phyloP scores from a whole-genome alignment of 139 green algal species.

The Ostreobium quekettii region DNA sequence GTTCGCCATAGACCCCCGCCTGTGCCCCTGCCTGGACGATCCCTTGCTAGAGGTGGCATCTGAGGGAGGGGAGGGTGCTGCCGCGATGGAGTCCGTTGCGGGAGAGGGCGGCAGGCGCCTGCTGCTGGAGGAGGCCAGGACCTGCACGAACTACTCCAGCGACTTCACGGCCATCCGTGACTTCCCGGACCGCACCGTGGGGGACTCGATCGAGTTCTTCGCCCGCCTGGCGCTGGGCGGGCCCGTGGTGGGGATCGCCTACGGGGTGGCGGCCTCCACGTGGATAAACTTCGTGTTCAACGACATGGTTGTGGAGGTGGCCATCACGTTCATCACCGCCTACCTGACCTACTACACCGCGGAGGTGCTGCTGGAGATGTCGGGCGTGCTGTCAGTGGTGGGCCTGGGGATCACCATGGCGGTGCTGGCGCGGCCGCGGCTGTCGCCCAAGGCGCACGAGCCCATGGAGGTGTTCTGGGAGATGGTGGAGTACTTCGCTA shows the following conservation, averaged over 20 bases:
- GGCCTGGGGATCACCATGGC: conserved; percentile 33
- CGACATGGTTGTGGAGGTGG: conserved; percentile 37
- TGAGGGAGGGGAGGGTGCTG: too few species aligned
- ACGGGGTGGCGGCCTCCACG: conserved; percentile 27
- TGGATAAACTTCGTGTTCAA: conserved; percentile 39
- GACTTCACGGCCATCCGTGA: neutral
- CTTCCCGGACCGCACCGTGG: conserved; percentile 7
- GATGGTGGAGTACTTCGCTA: conserved; percentile 50
- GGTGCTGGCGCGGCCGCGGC: conserved; percentile 29
- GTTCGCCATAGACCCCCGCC: too few species aligned
- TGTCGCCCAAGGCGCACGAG: conserved; percentile 29
- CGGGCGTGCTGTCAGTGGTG: conserved; percentile 49
- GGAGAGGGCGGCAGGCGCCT: too few species aligned
- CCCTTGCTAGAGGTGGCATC: too few species aligned
- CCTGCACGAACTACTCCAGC: neutral
- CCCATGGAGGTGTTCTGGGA: conserved; percentile 52
- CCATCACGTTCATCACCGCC: conserved; percentile 33
- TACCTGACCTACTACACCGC: conserved; percentile 38
- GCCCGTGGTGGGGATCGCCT: conserved; percentile 33
- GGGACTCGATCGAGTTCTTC: conserved; percentile 23
- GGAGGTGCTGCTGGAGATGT: conserved; percentile 39
- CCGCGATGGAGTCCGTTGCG: too few species aligned
- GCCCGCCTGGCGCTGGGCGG: conserved; percentile 34
- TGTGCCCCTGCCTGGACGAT: too few species aligned
- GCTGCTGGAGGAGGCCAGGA: too few species aligned